phyloP scores from a whole-genome alignment of 192 early-diverging fungal species.

The Umbelopsis vinacea region DNA sequence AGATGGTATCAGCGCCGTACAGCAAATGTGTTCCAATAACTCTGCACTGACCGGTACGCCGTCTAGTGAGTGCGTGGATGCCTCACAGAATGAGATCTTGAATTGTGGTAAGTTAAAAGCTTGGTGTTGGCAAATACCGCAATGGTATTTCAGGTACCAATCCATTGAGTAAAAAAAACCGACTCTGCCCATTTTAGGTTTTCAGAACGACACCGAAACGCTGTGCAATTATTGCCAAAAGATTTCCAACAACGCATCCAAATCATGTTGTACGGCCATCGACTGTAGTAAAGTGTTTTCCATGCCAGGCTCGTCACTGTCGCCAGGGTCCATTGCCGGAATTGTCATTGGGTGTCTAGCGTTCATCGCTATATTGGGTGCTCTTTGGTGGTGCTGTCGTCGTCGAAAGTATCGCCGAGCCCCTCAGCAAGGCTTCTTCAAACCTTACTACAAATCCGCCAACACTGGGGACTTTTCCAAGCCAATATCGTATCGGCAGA shows the following conservation, averaged over 20 bases:
- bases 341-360: slow-evolving; percentile 4
- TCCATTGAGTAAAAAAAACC: too few species aligned
- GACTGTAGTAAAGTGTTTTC: slow-evolving; percentile 19
- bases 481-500: background rate
- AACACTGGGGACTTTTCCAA: background rate
- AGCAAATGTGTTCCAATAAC: background rate
- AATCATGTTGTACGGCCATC: slow-evolving; percentile 17
- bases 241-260: slow-evolving; percentile 13
- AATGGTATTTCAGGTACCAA: too few species aligned
- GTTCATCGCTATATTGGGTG: background rate
- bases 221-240: slow-evolving; percentile 30
- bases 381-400: background rate
- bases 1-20: background rate
- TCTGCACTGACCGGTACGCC: background rate
- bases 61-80: background rate
- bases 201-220: slow-evolving; percentile 25
- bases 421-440: background rate
- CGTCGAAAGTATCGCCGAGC: background rate
- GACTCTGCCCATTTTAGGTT: slow-evolving; percentile 20
- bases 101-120: background rate
- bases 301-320: background rate
- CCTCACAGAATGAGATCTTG: background rate
- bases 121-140: background rate
- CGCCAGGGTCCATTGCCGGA: background rate
- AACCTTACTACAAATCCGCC: slow-evolving; percentile 5